Conservation (phyloP, 768 basidiomycete species). For the Boletus sp. region DNA sequence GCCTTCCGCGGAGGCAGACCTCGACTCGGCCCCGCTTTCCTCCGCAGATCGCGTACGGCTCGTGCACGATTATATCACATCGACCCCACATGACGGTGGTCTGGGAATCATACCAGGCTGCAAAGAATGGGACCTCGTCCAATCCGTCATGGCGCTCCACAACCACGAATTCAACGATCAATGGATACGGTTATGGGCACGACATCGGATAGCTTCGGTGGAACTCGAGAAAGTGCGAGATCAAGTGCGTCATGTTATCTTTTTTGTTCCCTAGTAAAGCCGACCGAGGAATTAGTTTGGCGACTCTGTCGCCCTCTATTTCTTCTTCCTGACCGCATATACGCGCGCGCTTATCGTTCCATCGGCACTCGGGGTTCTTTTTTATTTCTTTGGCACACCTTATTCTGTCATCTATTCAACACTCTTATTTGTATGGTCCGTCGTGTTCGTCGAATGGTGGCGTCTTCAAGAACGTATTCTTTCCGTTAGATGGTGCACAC, state of each 20-base stretch:
- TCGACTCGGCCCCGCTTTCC: slow-evolving; percentile 48
- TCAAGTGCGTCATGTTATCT: slow-evolving; percentile 48
- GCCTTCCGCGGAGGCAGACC: slow-evolving; percentile 39
- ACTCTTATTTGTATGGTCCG: slow-evolving; percentile 78
- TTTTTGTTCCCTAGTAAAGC: background rate
- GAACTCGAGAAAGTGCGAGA: slow-evolving; percentile 70
- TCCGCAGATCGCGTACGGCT: slow-evolving; percentile 83
- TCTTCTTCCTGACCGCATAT: slow-evolving; percentile 84
- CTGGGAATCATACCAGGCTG: slow-evolving; percentile 76
- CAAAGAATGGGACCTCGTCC: slow-evolving; percentile 75
- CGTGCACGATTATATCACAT: slow-evolving; percentile 68
- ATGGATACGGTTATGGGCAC: slow-evolving; percentile 80
- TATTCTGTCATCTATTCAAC: slow-evolving; percentile 79
- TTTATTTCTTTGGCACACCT: slow-evolving; percentile 66
- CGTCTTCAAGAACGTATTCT: slow-evolving; percentile 79
- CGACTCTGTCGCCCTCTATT: slow-evolving; percentile 82
- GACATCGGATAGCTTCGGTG: slow-evolving; percentile 57
- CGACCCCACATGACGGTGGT: slow-evolving; percentile 72
- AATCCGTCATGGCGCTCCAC: slow-evolving; percentile 81
- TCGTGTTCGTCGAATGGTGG: slow-evolving; percentile 92
- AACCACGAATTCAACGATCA: slow-evolving; percentile 75
- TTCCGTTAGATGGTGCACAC: slow-evolving; percentile 80
- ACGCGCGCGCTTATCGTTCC: slow-evolving; percentile 78
- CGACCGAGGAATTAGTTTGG: slow-evolving; percentile 53
- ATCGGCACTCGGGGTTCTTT: slow-evolving; percentile 63